Evolutionary conservation across 78 protist genomes (phyloP), one percentile per base, ranked within the genome.

Genomic region (Anaeramoeba flamelloides): DNA sequence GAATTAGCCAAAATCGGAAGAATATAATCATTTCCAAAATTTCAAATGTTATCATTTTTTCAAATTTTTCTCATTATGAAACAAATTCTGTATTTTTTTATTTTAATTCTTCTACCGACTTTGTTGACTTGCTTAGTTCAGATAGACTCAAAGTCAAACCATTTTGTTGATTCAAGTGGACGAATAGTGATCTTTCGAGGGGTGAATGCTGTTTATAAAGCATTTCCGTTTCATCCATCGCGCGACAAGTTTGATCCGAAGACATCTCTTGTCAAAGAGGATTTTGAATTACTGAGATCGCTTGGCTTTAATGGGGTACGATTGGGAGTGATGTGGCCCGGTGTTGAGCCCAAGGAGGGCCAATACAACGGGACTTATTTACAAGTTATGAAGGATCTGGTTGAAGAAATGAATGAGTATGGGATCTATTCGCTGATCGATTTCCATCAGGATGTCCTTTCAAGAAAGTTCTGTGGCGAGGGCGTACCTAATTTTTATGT

Each of bases 241-340:
- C 1, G 74, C 4, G 83, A 26, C 26, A 64, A 40, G 0, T 88
- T 79, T 38, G 77, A 82, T 77, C 82, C 88, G 34, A 36, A 82
- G 12, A 75, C 39, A n/a, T 85, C 90, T 37, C 36, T 89, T 64
- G 12, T 3, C 38, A 77, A 36, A 30, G 33, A 32, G 26, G 91
- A 90, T 78, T 53, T 79, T 30, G 69, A 80, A n/a, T 75, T 78
- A 32, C 38, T 91, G 2, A 74, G 31, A 22, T 41, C 1, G n/a
- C 77, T 84, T 81, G 94, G 96, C 32, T 78, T 89, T 74, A 89
- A 82, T 76, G 86, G 41, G 1, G 80, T 92, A 78, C 82, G 96
- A 17, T 83, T 90, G 3, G 91, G 90, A 12, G 53, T 82, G n/a
- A 75, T 85, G 85, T 90, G 93, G 93, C 83, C 87, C 2, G 96